phyloP scores from a whole-genome alignment of 495 filamentous ascomycete species.

The Aspergillus kassunensis region DNA sequence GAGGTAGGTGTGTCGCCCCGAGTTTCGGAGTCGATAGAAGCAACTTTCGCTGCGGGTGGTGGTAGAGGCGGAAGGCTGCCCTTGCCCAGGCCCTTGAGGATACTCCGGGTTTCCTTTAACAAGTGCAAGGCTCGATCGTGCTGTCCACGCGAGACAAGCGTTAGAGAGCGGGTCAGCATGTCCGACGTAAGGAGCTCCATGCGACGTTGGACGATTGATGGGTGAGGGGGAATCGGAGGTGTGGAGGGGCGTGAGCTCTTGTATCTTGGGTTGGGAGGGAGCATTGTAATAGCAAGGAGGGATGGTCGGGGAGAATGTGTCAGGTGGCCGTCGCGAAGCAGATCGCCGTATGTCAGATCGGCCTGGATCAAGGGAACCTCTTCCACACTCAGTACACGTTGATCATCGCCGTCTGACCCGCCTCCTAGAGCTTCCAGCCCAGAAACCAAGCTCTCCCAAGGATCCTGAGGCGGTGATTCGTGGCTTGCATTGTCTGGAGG shows the following conservation, averaged over 20 bases:
- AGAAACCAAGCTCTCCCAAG: conserved; percentile 96
- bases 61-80: conserved; percentile 92
- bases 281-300: conserved; percentile 95
- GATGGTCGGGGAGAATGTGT: conserved; percentile 86
- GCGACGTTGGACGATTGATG: conserved; percentile 89
- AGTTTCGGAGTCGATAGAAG: conserved; percentile 37
- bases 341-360: conserved; percentile 89
- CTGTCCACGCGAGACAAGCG: conserved; percentile 84
- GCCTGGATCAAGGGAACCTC: conserved; percentile 95
- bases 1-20: conserved; percentile 36
- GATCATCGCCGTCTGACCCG: conserved; percentile 80
- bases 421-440: conserved; percentile 95
- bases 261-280: conserved; percentile 64
- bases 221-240: conserved; percentile 92
- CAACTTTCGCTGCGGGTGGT: conserved; percentile 36
- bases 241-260: conserved; percentile 57
- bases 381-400: conserved; percentile 79
- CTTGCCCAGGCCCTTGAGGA: conserved; percentile 93
- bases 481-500: conserved; percentile 81
- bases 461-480: conserved; percentile 84
- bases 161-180: conserved; percentile 92
- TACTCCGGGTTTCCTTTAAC: conserved; percentile 87
- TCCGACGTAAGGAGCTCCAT: conserved; percentile 99
- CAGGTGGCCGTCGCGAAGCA: conserved; percentile 84
- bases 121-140: conserved; percentile 91